Percentiles rank a stretch among this genome's conserved stretches.
phyloP scores from a whole-genome alignment of 164 flowering plant genomes.

The Aristolochia fimbriata region DNA sequence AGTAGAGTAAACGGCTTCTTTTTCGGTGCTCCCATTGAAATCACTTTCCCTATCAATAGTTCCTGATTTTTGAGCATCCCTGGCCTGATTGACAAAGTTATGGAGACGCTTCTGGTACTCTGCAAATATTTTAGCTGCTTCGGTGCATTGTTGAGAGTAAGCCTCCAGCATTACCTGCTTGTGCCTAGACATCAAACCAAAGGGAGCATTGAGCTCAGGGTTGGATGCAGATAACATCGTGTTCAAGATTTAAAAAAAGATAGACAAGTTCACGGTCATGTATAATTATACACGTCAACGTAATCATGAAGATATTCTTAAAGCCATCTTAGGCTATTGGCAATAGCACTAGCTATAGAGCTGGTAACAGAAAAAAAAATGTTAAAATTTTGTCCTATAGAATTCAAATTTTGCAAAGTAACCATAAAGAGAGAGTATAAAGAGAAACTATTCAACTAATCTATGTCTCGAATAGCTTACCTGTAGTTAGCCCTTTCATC shows the following conservation, averaged over 20 bases:
- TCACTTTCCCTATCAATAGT: constrained; percentile 41
- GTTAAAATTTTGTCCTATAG: too few relatives aligned
- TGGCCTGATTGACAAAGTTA: constrained; percentile 73
- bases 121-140: constrained; percentile 87
- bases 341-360: too few relatives aligned
- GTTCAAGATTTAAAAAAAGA: too few relatives aligned
- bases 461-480: constrained; percentile 19
- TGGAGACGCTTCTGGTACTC: constrained; percentile 86
- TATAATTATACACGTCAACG: too few relatives aligned
- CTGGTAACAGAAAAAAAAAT: too few relatives aligned
- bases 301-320: too few relatives aligned
- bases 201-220: neutral
- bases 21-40: constrained; percentile 37
- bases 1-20: constrained; percentile 70
- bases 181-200: constrained; percentile 42
- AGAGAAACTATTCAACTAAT: neutral
- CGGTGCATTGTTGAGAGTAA: constrained; percentile 90
- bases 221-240: too few relatives aligned
- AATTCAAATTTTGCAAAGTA: too few relatives aligned
- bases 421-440: too few relatives aligned
- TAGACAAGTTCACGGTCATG: too few relatives aligned
- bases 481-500: constrained; percentile 83
- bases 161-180: constrained; percentile 89
- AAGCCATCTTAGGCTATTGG: too few relatives aligned
- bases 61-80: constrained; percentile 66